phyloP scores from a whole-genome alignment of 116 monocot genomes.

The Zostera marina region DNA sequence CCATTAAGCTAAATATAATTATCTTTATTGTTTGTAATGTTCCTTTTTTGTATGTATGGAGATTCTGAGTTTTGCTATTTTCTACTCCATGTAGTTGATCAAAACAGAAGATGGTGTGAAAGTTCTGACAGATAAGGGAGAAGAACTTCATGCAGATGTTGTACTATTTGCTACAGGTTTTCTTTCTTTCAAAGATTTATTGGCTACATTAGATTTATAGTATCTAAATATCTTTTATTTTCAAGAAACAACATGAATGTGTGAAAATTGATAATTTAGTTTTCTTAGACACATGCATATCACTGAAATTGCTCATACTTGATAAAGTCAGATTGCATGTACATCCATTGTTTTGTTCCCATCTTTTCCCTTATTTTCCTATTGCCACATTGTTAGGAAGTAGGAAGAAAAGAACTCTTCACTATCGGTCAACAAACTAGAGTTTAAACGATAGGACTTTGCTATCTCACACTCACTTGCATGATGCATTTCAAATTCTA shows the following conservation, averaged over 20 bases:
- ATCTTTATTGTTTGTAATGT: not conserved
- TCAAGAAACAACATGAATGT: too few species aligned
- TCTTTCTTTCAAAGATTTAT: not conserved
- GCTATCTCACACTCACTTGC: not conserved
- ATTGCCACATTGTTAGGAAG: too few species aligned
- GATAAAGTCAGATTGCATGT: not conserved
- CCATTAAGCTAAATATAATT: not conserved
- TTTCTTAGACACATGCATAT: not conserved
- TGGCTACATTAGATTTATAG: too few species aligned
- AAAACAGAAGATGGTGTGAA: conserved; percentile 77
- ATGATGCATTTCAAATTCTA: not conserved
- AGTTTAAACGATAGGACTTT: too few species aligned
- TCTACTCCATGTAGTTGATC: conserved; percentile 38
- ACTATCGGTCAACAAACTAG: too few species aligned
- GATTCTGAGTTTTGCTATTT: not conserved
- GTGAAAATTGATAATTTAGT: too few species aligned
- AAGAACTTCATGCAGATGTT: conserved; percentile 70
- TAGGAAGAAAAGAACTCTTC: too few species aligned
- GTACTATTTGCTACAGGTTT: conserved; percentile 97
- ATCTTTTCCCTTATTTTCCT: too few species aligned
- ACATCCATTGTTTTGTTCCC: too few species aligned
- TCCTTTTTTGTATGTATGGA: not conserved
- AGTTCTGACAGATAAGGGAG: conserved; percentile 69
- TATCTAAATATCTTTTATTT: too few species aligned
- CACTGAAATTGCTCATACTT: not conserved